A percentile compares a stretch with the other conserved stretches of the same genome.
Conservation (phyloP, 768 basidiomycete genomes). For the Serendipita indica region DNA sequence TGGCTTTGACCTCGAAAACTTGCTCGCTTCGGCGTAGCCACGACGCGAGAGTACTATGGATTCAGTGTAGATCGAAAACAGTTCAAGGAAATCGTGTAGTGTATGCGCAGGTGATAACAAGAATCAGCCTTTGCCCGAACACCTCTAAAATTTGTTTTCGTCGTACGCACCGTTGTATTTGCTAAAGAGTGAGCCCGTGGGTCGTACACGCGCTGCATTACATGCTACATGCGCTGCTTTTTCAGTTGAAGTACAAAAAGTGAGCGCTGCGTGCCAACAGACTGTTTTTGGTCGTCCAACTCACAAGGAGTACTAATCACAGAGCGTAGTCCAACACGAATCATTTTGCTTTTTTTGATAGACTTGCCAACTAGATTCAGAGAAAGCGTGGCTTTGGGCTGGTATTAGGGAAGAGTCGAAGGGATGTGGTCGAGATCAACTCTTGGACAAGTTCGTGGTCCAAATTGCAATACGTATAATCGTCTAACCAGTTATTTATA, state of each 20-base stretch:
- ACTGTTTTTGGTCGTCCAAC: too few species aligned
- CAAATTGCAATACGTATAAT: too few species aligned
- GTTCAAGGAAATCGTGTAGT: background rate
- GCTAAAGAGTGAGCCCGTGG: background rate
- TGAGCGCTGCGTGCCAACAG: too few species aligned
- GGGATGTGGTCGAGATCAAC: too few species aligned
- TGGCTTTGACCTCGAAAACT: constrained; percentile 63
- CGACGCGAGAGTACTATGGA: constrained; percentile 28
- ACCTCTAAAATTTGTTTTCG: background rate
- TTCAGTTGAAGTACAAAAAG: background rate
- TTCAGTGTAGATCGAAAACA: background rate
- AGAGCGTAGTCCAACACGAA: too few species aligned
- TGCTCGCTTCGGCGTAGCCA: constrained; percentile 56
- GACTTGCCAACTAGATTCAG: too few species aligned
- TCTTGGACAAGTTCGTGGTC: too few species aligned
- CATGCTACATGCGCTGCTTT: background rate
- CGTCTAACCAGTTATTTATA: too few species aligned
- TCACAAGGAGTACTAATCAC: too few species aligned
- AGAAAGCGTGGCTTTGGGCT: too few species aligned
- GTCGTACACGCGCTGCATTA: background rate
- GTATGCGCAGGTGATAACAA: background rate
- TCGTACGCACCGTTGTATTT: background rate
- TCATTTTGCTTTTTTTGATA: too few species aligned
- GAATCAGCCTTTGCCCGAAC: background rate
- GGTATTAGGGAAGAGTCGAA: too few species aligned